Conservation (phyloP, 2,329 filamentous ascomycete genomes). For the Chrysoporthe deuterocubensis region DNA sequence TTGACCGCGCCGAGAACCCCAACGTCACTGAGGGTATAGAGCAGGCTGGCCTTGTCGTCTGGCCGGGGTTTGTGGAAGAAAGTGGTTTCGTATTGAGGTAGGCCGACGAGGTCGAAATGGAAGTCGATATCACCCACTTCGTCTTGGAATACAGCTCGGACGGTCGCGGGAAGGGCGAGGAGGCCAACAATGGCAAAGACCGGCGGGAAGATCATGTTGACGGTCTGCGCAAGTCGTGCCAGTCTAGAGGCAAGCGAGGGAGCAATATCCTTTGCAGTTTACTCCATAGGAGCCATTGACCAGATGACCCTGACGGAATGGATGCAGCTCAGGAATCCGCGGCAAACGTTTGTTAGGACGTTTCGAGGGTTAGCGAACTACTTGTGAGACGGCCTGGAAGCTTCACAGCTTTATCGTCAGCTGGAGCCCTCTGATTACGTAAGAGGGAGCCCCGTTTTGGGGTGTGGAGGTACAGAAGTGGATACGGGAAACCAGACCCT, state of each 20-base stretch:
- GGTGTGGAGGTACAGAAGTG: no score
- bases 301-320: not conserved
- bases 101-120: constrained; percentile 85
- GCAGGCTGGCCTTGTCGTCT: constrained; percentile 81
- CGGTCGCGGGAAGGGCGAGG: constrained; percentile 51
- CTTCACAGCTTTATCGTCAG: constrained; percentile 4
- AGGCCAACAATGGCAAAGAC: constrained; percentile 36
- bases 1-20: constrained; percentile 86
- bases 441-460: not conserved
- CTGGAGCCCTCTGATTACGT: not conserved
- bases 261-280: not conserved
- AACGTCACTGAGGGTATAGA: constrained; percentile 89
- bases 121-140: constrained; percentile 93
- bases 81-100: constrained; percentile 80
- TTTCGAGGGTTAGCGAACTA: not conserved
- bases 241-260: not conserved
- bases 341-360: not conserved
- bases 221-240: constrained; percentile 20
- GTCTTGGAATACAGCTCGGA: constrained; percentile 79
- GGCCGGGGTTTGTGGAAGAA: constrained; percentile 91
- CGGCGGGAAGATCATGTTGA: constrained; percentile 27
- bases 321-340: not conserved
- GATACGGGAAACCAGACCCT: no score
- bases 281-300: constrained; percentile 19
- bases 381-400: not conserved